Base-by-base conservation (phyloP, 2,329 filamentous ascomycete species). In the Rutstroemia sp. region DNA sequence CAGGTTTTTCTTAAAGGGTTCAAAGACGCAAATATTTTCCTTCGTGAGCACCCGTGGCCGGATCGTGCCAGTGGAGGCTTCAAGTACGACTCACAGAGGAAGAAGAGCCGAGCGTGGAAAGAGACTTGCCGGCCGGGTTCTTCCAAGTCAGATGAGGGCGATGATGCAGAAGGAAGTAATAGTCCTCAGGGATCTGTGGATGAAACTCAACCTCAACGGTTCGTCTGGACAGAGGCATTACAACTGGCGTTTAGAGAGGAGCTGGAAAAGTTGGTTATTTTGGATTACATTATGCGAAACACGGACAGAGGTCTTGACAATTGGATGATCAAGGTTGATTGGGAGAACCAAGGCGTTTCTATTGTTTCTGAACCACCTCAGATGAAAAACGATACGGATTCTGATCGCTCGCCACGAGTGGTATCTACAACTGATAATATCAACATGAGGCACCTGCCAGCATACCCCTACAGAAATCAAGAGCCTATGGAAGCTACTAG, bases 241-340 rank as follows among this genome's bases (percentile, higher is more conserved):
- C 95, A 97, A 69, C 90, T 95, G 71, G 88, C 90, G 0, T 96
- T 99, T 70, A 79, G 94, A 39, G 94, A 99, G 71, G 89, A 97
- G 73, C 79, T 99, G 49, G 94, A 99, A 74, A 97, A 96, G 72
- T 78, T 99, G 7, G 95, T 99, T 21, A 95, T 99, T 66, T 73
- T 99, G 62, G 94, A 99, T 73, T 99, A 99, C 70, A 95, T 99
- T 61, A 99, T 99, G 94, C 84, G 94, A 57, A 99, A 99, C 69
- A 99, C 94, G 1, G 94, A 99, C 71, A 83, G 94, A 73, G 94
- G 94, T 1, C 77, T 96, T 56, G 94, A 99, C 71, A 99, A 99
- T 66, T 99, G 94, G 94, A 99, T 99, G 94, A 91, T 99, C 69
- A 94, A 90, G 71, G 89, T 99, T 34, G 92, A 99, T 71, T 90